Base-by-base conservation (phyloP, 169 alveolate genomes). In the Cryptosporidium baileyi region DNA sequence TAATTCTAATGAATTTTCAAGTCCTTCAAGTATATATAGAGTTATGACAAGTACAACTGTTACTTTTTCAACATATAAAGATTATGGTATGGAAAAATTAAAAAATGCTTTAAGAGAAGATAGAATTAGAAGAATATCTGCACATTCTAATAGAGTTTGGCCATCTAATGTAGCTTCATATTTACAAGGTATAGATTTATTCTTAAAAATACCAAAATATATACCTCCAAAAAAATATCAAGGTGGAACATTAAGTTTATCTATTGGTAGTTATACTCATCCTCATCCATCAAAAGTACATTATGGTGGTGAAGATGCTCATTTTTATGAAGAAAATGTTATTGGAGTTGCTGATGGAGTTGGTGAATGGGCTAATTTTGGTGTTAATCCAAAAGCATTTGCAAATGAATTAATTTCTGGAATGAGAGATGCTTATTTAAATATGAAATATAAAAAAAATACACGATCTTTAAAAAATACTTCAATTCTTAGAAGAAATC, bases 251-350 rank as follows among this genome's bases (percentile, higher is more conserved):
- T 36, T 74, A 15, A 74, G 61, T 40, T 32, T 74, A 13, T 54
- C 85, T 1, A 74, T 74, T 36, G 85, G 85, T 13, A 74, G 85
- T n/a, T 74, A 49, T 34, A 32, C 57, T 4, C 65, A 57, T 2
- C 94, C 94, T 9, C 94, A 90, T 9, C 94, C 94, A 22, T 92
- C 90, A 17, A 94, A 94, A 67, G 54, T 81, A 41, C 81, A 80
- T 22, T 91, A 90, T 57, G 95, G 96, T 67, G 97, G 98, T 13
- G 97, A 94, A 63, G 97, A 94, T 81, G 97, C 98, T 8, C 91
- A 82, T 45, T 85, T 82, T 38, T 59, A 80, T 17, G 88, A 88
- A 24, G 89, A 81, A 9, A 90, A 88, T 43, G 26, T 94, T 15
- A 61, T 93, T 15, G 94, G 96, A 13, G 94, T 94, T n/a, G 94